Conservation (phyloP, 2,329 filamentous ascomycete genomes). For the Ophiostoma sp. region DNA sequence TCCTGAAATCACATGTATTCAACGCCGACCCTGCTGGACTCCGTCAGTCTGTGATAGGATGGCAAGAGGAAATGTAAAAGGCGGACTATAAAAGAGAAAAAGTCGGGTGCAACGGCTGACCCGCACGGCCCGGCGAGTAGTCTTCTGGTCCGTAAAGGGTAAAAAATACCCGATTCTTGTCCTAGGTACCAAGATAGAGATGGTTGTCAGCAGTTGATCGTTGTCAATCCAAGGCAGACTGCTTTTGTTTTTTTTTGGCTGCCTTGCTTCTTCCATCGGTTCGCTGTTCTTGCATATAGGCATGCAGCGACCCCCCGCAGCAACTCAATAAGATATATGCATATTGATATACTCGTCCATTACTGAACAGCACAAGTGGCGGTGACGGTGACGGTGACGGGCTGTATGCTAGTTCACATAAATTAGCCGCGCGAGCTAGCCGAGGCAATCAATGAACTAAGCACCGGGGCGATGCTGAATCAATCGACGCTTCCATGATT, state of each 20-base stretch:
- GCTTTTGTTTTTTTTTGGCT: neutral
- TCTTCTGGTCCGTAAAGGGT: neutral
- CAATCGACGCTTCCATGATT: no score
- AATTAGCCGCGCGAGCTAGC: no score
- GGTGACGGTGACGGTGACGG: neutral
- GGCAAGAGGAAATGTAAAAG: neutral
- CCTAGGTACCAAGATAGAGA: no score
- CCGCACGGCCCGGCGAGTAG: conserved; percentile 14
- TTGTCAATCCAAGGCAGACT: no score
- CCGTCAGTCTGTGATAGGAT: neutral
- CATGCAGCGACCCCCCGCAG: conserved; percentile 8
- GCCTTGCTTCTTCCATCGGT: neutral
- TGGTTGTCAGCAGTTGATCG: no score
- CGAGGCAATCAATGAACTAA: no score
- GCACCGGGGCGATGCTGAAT: no score
- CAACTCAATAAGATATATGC: neutral
- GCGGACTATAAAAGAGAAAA: neutral
- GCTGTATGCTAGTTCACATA: no score
- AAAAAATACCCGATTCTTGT: neutral
- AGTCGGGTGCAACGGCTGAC: conserved; percentile 9
- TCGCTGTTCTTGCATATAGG: conserved; percentile 11
- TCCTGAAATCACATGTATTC: neutral
- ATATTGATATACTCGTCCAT: neutral
- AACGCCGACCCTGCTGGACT: neutral
- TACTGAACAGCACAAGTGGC: neutral